These are phyloP conservation scores for Apiospora arundinis DNA, from an alignment of 2,329 filamentous ascomycete species.

Conservation along the genomic window DNA sequence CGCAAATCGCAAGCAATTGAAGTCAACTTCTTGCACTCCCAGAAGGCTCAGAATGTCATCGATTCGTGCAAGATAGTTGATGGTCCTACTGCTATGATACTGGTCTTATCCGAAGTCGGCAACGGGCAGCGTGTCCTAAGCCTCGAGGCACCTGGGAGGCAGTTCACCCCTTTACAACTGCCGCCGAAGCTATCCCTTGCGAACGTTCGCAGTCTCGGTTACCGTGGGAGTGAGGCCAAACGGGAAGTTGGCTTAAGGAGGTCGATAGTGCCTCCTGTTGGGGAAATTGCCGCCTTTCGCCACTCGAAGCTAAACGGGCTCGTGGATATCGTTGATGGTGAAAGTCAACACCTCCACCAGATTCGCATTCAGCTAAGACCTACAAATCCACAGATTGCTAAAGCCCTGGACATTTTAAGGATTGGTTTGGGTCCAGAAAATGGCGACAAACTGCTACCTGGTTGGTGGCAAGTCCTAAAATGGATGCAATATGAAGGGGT, in stretches of 20 bases:
- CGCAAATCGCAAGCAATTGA: slow-evolving; percentile 31
- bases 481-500: slow-evolving; percentile 65
- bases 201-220: slow-evolving; percentile 65
- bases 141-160: slow-evolving; percentile 78
- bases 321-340: slow-evolving; percentile 70
- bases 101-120: slow-evolving; percentile 71
- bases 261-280: slow-evolving; percentile 53
- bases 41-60: slow-evolving; percentile 70
- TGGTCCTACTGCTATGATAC: slow-evolving; percentile 69
- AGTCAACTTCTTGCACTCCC: slow-evolving; percentile 56
- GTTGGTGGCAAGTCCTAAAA: slow-evolving; percentile 76
- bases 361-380: slow-evolving; percentile 73
- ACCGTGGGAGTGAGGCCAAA: slow-evolving; percentile 56
- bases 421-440: slow-evolving; percentile 66
- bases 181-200: slow-evolving; percentile 63
- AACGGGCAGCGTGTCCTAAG: slow-evolving; percentile 71
- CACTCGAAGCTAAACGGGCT: slow-evolving; percentile 65
- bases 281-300: slow-evolving; percentile 59
- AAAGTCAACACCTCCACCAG: slow-evolving; percentile 65
- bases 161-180: slow-evolving; percentile 69
- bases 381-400: slow-evolving; percentile 64
- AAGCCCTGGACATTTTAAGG: slow-evolving; percentile 66
- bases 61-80: slow-evolving; percentile 77
- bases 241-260: slow-evolving; percentile 57
- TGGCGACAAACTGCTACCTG: slow-evolving; percentile 67